A percentile compares a stretch with the other conserved stretches of the same genome.
phyloP scores from a whole-genome alignment of 768 basidiomycete species.

The Mrakia gelida region DNA sequence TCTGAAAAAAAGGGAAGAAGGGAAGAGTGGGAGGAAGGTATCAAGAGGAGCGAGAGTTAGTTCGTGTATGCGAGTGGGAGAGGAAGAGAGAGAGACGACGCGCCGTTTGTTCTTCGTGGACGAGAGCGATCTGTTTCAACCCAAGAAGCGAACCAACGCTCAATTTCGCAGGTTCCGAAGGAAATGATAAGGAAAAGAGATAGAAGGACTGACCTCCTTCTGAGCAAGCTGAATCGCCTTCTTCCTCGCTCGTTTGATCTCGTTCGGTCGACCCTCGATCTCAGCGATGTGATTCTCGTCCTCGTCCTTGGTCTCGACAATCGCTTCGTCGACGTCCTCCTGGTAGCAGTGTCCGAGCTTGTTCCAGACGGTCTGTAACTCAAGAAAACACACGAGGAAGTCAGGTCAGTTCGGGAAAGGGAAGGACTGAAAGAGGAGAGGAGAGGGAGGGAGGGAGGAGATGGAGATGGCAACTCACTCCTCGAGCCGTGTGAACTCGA shows the following conservation, averaged over 20 bases:
- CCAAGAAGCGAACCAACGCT: too few species aligned
- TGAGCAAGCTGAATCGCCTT: conserved; percentile 13
- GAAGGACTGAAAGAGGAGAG: too few species aligned
- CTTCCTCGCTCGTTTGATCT: conserved; percentile 6
- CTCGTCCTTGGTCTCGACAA: conserved; percentile 7
- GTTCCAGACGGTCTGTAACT: neutral
- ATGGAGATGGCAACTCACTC: neutral
- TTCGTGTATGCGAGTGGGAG: neutral
- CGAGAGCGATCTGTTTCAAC: neutral
- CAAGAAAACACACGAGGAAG: neutral
- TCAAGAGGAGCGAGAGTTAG: neutral
- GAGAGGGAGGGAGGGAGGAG: neutral
- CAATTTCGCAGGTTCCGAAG: too few species aligned
- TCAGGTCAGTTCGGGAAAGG: neutral
- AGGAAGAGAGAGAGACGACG: neutral
- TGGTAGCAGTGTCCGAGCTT: neutral
- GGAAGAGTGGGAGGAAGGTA: neutral
- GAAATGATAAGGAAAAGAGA: too few species aligned
- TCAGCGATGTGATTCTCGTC: neutral
- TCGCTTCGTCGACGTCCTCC: neutral
- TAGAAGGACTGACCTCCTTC: neutral
- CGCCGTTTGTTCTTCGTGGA: neutral
- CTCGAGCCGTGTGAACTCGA: neutral
- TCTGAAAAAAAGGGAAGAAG: neutral
- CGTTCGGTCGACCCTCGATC: neutral